phyloP scores from a whole-genome alignment of 176 grass and related monocot species.

The Hordeum vulgare region DNA sequence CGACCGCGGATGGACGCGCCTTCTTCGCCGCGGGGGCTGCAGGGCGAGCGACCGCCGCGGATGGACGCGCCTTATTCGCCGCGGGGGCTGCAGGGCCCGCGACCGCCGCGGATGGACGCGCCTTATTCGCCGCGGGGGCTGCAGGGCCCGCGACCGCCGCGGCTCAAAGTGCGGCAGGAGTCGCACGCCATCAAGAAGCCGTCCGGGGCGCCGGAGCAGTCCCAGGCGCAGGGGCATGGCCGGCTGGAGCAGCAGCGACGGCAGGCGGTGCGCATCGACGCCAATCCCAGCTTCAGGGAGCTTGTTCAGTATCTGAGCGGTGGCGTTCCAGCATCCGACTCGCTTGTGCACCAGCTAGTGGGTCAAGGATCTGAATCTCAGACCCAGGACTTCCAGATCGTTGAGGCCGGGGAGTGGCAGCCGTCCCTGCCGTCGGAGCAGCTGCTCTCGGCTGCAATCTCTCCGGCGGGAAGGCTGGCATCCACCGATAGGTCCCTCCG shows the following conservation, averaged over 20 bases:
- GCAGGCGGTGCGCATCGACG: slow-evolving; percentile 30
- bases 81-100: too few species aligned
- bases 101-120: slow-evolving; percentile 28
- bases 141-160: slow-evolving; percentile 58
- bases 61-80: too few species aligned
- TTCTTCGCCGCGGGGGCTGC: too few species aligned
- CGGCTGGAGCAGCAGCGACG: not conserved
- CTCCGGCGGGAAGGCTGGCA: slow-evolving; percentile 36
- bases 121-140: slow-evolving; percentile 31
- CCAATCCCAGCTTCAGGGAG: slow-evolving; percentile 69
- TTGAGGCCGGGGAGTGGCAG: not conserved
- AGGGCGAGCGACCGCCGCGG: too few species aligned
- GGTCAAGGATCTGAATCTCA: too few species aligned
- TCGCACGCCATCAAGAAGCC: slow-evolving; percentile 35
- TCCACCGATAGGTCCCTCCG: slow-evolving; percentile 53
- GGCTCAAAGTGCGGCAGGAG: slow-evolving; percentile 51
- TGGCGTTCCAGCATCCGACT: not conserved
- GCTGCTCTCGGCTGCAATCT: slow-evolving; percentile 31
- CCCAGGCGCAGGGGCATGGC: not conserved
- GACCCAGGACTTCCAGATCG: not conserved
- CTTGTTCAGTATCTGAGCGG: slow-evolving; percentile 82
- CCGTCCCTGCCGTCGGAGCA: slow-evolving; percentile 20
- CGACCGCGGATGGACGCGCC: too few species aligned
- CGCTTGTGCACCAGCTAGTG: too few species aligned
- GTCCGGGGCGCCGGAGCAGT: not conserved